phyloP scores from a whole-genome alignment of 306 rosid genomes.

The Cucurbita ficifolia region DNA sequence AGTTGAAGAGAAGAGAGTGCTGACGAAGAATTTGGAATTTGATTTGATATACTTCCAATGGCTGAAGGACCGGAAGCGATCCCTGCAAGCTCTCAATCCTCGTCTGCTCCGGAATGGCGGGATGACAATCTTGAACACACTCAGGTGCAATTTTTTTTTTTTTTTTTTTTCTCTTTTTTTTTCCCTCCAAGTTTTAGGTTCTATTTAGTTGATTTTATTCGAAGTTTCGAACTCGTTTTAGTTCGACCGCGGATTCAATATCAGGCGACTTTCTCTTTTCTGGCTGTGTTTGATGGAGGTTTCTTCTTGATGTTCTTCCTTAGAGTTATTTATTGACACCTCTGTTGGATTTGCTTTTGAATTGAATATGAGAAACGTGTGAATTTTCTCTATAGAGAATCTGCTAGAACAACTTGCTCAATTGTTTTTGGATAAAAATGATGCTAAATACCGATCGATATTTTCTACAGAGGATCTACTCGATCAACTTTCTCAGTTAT shows the following conservation, averaged over 20 bases:
- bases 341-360: neutral
- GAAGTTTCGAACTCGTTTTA: neutral
- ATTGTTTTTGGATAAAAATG: neutral
- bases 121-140: neutral
- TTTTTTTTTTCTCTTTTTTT: too few species aligned
- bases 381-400: neutral
- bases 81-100: constrained; percentile 6
- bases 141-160: neutral
- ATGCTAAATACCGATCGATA: neutral
- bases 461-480: neutral
- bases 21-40: neutral
- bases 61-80: constrained; percentile 3
- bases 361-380: neutral
- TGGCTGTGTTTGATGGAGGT: neutral
- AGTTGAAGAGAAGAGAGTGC: neutral
- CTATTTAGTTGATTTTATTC: neutral
- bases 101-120: neutral
- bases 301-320: neutral
- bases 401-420: neutral
- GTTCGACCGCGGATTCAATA: neutral
- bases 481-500: neutral
- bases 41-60: neutral
- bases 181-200: neutral
- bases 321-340: neutral
- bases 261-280: neutral